Percentiles rank a stretch among this genome's conserved stretches.
These are phyloP conservation scores for Gardenia jasminoides DNA, from an alignment of 257 asterid genomes.

Conservation along the genomic window DNA sequence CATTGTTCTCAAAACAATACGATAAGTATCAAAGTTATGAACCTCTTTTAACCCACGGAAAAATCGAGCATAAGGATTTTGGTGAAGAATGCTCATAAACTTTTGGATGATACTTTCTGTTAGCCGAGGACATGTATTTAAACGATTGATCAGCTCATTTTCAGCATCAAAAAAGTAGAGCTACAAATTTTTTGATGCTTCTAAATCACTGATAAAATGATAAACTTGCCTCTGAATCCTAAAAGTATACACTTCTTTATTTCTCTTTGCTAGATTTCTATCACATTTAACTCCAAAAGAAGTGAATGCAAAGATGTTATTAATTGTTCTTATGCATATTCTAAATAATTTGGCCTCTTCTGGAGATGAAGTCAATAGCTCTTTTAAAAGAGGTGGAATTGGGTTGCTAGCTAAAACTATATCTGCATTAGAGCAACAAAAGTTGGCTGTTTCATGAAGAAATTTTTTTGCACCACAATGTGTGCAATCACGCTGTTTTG, in stretches of 20 bases:
- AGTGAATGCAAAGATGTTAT: not conserved
- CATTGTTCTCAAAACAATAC: not conserved
- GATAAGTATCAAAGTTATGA: not conserved
- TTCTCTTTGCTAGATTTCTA: not conserved
- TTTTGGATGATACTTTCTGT: not conserved
- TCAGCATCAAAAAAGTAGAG: not conserved
- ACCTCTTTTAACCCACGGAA: not conserved
- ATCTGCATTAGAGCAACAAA: not conserved
- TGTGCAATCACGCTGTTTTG: not conserved
- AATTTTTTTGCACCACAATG: not conserved
- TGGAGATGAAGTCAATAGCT: not conserved
- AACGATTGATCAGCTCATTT: not conserved
- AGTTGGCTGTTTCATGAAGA: not conserved
- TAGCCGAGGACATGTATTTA: not conserved
- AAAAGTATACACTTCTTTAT: no score
- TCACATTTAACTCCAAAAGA: no score
- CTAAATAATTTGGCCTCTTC: not conserved
- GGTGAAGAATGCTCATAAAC: not conserved
- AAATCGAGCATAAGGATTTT: not conserved
- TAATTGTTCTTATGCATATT: not conserved
- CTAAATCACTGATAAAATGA: not conserved
- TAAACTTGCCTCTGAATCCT: not conserved
- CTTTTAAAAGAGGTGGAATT: not conserved
- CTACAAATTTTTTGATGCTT: not conserved
- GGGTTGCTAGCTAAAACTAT: not conserved